phyloP scores from a whole-genome alignment of 208 protist genomes.

The Sergeia podlipaevii region DNA sequence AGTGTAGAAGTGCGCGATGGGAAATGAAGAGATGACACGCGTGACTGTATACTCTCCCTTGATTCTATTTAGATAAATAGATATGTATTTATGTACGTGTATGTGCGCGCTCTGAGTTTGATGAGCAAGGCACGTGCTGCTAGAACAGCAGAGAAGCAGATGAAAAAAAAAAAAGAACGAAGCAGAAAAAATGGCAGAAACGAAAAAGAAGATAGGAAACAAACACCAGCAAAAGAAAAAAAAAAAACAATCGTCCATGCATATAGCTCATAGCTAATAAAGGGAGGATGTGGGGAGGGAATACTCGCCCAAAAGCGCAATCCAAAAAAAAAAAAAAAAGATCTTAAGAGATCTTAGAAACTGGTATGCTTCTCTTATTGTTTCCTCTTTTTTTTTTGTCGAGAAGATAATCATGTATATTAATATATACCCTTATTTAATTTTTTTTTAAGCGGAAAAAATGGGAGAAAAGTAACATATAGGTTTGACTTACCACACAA shows the following conservation, averaged over 20 bases:
- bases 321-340: slow-evolving; percentile 6
- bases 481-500: slow-evolving; percentile 70
- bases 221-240: not conserved
- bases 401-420: not conserved
- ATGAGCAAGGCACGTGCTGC: not conserved
- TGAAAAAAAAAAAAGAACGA: slow-evolving; percentile 12
- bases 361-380: not conserved
- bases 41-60: too few species aligned
- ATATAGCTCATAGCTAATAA: too few species aligned
- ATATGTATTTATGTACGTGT: not conserved
- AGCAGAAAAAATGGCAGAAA: slow-evolving; percentile 11
- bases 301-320: not conserved
- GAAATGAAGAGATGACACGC: not conserved
- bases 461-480: slow-evolving; percentile 5
- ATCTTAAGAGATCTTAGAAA: too few species aligned
- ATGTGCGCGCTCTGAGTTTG: not conserved
- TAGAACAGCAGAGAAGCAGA: not conserved
- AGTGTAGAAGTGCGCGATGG: not conserved
- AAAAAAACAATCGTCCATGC: too few species aligned
- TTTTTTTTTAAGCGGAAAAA: not conserved
- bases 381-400: too few species aligned
- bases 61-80: not conserved
- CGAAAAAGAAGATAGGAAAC: slow-evolving; percentile 1
- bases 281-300: not conserved
- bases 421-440: not conserved